Evolutionary conservation across 176 grass and related monocot species (phyloP).

Genomic region (Pontederia paniculata): DNA sequence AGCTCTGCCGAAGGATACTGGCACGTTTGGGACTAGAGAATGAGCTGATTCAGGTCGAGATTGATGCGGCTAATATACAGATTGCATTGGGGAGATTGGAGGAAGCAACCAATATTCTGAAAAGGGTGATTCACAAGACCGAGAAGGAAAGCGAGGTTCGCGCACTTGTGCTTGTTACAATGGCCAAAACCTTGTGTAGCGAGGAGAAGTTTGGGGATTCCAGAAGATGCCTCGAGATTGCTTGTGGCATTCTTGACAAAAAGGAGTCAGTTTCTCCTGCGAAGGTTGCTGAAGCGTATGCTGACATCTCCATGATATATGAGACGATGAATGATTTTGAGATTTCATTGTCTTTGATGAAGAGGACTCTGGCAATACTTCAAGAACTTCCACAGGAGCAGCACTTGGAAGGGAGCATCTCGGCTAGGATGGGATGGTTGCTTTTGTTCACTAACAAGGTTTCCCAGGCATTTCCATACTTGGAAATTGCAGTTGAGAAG

Average conservation of each 20-base stretch:
- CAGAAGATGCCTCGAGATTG: conserved; percentile 53
- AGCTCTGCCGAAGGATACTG: conserved; percentile 36
- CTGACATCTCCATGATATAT: conserved; percentile 47
- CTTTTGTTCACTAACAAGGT: conserved; percentile 40
- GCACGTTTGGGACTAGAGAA: conserved; percentile 27
- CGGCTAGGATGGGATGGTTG: conserved; percentile 55
- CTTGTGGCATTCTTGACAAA: conserved; percentile 48
- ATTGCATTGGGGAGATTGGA: conserved; percentile 41
- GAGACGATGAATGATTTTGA: conserved; percentile 54
- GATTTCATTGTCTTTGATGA: conserved; percentile 55
- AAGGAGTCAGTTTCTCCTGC: conserved; percentile 19
- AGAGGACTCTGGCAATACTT: conserved; percentile 39
- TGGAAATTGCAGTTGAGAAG: conserved; percentile 49
- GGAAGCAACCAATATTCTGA: conserved; percentile 36
- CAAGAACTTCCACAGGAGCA: conserved; percentile 35
- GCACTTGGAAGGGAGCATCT: conserved; percentile 49
- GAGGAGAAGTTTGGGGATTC: conserved; percentile 46
- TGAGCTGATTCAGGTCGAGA: conserved; percentile 31
- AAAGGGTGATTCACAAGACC: conserved; percentile 33
- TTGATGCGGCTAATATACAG: conserved; percentile 41
- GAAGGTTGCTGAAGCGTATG: conserved; percentile 32
- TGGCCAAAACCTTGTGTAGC: conserved; percentile 40
- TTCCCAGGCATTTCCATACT: conserved; percentile 49
- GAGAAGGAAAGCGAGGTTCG: conserved; percentile 48
- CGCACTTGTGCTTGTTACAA: conserved; percentile 38